A percentile compares a stretch with the other conserved stretches of the same genome.
Conservation (phyloP, 768 basidiomycete genomes). For the Heimioporus sp. region DNA sequence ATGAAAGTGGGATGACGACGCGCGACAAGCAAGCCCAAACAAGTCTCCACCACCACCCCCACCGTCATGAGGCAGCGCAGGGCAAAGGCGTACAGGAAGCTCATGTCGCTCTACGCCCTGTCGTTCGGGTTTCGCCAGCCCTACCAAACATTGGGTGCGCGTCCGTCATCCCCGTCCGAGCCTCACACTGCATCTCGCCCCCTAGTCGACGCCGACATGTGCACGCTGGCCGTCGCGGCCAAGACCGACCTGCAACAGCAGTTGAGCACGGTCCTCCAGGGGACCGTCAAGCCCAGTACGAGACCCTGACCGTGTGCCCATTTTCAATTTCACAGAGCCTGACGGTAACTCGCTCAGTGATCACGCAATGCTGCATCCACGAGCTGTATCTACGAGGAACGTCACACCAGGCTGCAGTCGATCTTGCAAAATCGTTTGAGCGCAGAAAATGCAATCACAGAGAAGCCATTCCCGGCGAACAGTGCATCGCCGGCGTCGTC, state of each 20-base stretch:
- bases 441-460: slow-evolving; percentile 93
- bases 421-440: slow-evolving; percentile 92
- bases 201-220: slow-evolving; percentile 84
- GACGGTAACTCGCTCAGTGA: slow-evolving; percentile 76
- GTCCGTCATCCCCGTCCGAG: slow-evolving; percentile 14
- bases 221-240: slow-evolving; percentile 60
- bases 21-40: slow-evolving; percentile 20
- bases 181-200: slow-evolving; percentile 12
- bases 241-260: slow-evolving; percentile 80
- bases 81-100: slow-evolving; percentile 91
- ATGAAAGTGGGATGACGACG: too few relatives aligned
- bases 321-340: too few relatives aligned
- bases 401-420: slow-evolving; percentile 68
- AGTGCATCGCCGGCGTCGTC: slow-evolving; percentile 78
- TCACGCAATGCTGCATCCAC: slow-evolving; percentile 96
- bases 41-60: slow-evolving; percentile 15
- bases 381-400: slow-evolving; percentile 87
- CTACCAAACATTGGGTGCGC: slow-evolving; percentile 84
- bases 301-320: not conserved
- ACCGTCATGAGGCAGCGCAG: slow-evolving; percentile 95
- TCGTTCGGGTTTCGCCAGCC: slow-evolving; percentile 91
- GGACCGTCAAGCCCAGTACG: slow-evolving; percentile 89
- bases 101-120: slow-evolving; percentile 87
- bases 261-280: slow-evolving; percentile 75
- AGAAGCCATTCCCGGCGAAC: slow-evolving; percentile 79